Evolutionary conservation across 2,329 filamentous ascomycete genomes (phyloP).

Genomic region (Exophiala xenobiotica): DNA sequence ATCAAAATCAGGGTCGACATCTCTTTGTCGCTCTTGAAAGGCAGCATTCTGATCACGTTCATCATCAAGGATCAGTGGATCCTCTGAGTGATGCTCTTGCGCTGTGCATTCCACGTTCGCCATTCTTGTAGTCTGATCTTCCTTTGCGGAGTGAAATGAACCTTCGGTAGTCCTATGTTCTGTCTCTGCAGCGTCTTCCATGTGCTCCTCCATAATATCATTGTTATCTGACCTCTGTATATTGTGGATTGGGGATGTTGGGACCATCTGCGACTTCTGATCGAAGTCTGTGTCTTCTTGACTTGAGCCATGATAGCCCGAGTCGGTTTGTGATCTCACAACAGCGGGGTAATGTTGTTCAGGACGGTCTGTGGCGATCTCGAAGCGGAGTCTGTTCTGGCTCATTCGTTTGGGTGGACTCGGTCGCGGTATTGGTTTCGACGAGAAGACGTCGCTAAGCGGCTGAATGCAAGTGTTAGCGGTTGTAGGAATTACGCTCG

Average conservation of each 20-base stretch:
- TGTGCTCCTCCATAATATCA: conserved; percentile 32
- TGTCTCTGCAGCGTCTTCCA: conserved; percentile 38
- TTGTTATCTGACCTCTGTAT: too few species aligned
- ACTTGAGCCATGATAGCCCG: conserved; percentile 49
- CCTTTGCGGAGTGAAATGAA: conserved; percentile 48
- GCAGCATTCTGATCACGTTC: neutral
- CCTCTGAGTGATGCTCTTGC: conserved; percentile 32
- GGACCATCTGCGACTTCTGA: conserved; percentile 6
- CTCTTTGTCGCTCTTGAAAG: conserved; percentile 29
- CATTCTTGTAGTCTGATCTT: conserved; percentile 37
- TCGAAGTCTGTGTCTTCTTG: conserved; percentile 44
- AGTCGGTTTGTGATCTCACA: conserved; percentile 45
- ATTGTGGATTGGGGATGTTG: neutral
- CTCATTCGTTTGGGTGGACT: conserved; percentile 37
- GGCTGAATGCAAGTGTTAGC: conserved; percentile 38
- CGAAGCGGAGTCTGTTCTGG: conserved; percentile 38
- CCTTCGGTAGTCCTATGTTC: conserved; percentile 40
- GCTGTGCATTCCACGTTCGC: conserved; percentile 22
- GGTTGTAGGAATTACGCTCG: neutral
- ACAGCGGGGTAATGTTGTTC: conserved; percentile 32
- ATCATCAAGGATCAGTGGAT: conserved; percentile 30
- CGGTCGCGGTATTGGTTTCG: conserved; percentile 36
- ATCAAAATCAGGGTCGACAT: conserved; percentile 41
- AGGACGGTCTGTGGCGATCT: conserved; percentile 33
- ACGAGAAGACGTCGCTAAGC: conserved; percentile 49